phyloP scores from a whole-genome alignment of 192 early-diverging fungal genomes.

The Coemansia erecta region DNA sequence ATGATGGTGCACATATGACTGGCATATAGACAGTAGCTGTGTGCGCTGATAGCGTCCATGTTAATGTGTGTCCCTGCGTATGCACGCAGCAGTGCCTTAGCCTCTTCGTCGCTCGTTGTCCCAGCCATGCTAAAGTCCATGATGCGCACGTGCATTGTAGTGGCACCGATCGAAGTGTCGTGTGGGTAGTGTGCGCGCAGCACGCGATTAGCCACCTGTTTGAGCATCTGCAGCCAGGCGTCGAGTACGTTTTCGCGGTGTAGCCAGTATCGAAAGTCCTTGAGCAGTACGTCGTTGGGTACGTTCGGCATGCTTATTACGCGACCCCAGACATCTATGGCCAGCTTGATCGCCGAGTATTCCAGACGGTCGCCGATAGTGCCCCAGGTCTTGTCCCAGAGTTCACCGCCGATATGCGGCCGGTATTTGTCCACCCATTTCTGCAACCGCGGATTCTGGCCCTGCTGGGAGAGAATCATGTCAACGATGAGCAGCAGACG shows the following conservation, averaged over 20 bases:
- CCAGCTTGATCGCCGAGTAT: slow-evolving; percentile 33
- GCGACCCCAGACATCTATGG: slow-evolving; percentile 39
- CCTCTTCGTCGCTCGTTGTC: slow-evolving; percentile 10
- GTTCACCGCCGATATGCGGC: slow-evolving; percentile 20
- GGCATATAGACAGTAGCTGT: slow-evolving; percentile 26
- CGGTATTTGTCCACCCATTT: slow-evolving; percentile 29
- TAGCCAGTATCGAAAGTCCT: slow-evolving; percentile 31
- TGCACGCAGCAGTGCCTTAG: slow-evolving; percentile 10
- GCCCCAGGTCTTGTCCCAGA: slow-evolving; percentile 49
- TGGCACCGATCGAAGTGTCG: slow-evolving; percentile 8
- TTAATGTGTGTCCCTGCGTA: slow-evolving; percentile 20
- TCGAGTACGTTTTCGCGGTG: slow-evolving; percentile 35
- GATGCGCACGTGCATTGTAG: slow-evolving; percentile 20
- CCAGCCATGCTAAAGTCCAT: slow-evolving; percentile 28
- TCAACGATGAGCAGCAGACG: slow-evolving; percentile 27
- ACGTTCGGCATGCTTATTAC: slow-evolving; percentile 7
- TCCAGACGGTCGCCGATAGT: slow-evolving; percentile 49
- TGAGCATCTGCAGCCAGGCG: slow-evolving; percentile 28
- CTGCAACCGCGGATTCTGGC: slow-evolving; percentile 29
- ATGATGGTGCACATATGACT: slow-evolving; percentile 22
- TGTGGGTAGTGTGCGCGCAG: slow-evolving; percentile 29
- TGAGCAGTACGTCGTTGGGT: slow-evolving; percentile 7
- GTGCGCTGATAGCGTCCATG: slow-evolving; percentile 12
- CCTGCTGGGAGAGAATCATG: slow-evolving; percentile 46
- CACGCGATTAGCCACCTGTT: slow-evolving; percentile 22